phyloP scores from a whole-genome alignment of 768 basidiomycete species.

The Xerocomus spinulosus region DNA sequence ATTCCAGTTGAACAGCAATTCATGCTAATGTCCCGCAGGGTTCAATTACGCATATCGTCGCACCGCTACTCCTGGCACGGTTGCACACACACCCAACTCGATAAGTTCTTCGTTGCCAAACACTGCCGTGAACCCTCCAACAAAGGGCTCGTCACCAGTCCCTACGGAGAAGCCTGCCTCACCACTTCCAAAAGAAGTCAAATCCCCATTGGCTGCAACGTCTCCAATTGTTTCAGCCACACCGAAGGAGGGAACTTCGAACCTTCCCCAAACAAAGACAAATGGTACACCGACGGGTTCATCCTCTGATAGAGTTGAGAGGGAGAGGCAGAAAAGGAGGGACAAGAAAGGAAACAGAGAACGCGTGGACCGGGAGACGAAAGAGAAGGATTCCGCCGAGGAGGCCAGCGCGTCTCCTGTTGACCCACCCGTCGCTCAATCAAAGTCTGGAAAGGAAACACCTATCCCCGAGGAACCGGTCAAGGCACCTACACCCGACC shows the following conservation, averaged over 20 bases:
- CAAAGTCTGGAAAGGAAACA: constrained; percentile 39
- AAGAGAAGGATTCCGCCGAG: constrained; percentile 35
- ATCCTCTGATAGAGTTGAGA: constrained; percentile 48
- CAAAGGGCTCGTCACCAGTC: constrained; percentile 31
- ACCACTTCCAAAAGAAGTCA: constrained; percentile 30
- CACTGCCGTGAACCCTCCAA: constrained; percentile 32
- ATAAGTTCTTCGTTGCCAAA: constrained; percentile 47
- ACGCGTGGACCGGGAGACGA: constrained; percentile 40
- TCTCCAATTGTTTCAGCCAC: constrained; percentile 31
- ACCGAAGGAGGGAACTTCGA: constrained; percentile 35
- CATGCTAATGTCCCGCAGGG: constrained; percentile 42
- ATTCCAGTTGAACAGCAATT: background rate
- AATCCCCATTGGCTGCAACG: constrained; percentile 31
- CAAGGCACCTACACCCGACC: constrained; percentile 26
- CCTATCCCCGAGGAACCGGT: constrained; percentile 27
- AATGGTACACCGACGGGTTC: constrained; percentile 30
- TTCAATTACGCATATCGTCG: constrained; percentile 96
- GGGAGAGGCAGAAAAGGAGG: constrained; percentile 54
- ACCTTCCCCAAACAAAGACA: constrained; percentile 29
- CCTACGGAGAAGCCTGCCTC: constrained; percentile 36
- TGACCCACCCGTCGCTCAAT: constrained; percentile 18
- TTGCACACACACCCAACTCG: constrained; percentile 56
- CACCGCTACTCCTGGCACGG: constrained; percentile 50
- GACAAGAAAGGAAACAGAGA: constrained; percentile 62
- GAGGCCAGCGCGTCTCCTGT: constrained; percentile 27